Evolutionary conservation across 2,329 filamentous ascomycete species (phyloP), one percentile per base, ranked within the genome.

Genomic region (Cercospora sojina): DNA sequence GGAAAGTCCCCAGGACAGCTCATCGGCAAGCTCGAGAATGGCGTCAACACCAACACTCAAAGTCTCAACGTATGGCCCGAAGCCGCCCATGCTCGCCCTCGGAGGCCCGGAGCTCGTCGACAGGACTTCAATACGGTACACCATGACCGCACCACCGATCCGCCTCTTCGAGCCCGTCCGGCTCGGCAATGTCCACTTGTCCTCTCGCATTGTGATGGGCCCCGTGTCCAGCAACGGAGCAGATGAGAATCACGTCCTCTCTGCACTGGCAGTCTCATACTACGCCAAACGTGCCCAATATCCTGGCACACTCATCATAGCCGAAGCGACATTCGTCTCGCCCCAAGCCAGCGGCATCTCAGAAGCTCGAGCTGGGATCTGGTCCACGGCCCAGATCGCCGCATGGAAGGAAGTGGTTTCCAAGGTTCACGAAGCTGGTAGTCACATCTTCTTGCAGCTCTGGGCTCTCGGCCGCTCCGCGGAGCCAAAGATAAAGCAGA

Each of bases 141-240:
- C 8, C 53, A 62, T 62, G 59, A 25, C 47, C 10, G 31, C 43
- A 25, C 25, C 65, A 31, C 12, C 25, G 2, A 29, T 43, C 35
- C 64, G 60, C 66, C 76, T 82, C 43, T 81, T 81, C 67, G 64
- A 77, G 62, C 81, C 82, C 20, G 68, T 85, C 31, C 69, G 74
- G 16, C 72, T 84, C 18, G 83, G 83, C 27, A 68, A 72, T 23
- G 68, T 78, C 68, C 70, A 76, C 13, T 79, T 85, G 31, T 73
- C 77, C 41, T 79, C 82, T 70, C 82, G 83, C 49, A 72, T 89
- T 41, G 82, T 81, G 47, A 83, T 89, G 79, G 83, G 86, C 0
- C 86, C 87, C 2, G 77, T 89, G 64, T 87, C 86, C n/a, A 78
- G 81, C 49, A 62, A 53, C 6, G 59, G 59, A 35, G 59, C 59